Base-by-base conservation (phyloP, 176 grass and related monocot genomes). In the Musa itinerans region DNA sequence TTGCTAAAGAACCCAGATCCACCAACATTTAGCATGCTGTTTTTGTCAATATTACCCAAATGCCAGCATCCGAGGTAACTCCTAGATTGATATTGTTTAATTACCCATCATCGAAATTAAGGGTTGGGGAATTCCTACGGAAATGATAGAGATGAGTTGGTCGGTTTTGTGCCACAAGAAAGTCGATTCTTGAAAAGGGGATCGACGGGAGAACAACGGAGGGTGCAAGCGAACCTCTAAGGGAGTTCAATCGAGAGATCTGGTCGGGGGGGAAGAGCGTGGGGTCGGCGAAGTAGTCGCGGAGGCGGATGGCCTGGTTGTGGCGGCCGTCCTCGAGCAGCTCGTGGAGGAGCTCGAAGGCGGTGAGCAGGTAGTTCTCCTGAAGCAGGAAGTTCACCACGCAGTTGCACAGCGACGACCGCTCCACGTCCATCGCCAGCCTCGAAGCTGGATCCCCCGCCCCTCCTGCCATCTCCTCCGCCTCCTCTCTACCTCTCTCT, bases 361-460 rank as follows among this genome's bases (percentile, higher is more conserved):
- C 93, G 49, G 93, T 90, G 69, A 97, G 88, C 75, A 93, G 86
- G 68, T 97, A 97, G 53, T 77, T 85, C 86, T 97, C 93, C 83
- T 97, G 87, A 76, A 97, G 76, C 80, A 97, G 74, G 66, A 97
- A 97, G 75, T 97, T 97, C 72, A 97, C 93, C 15, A 97, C 93
- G 82, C 93, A 97, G 78, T 97, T 97, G 85, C 93, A 97, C 76
- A 97, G 82, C 63, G 93, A 97, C 54, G 93, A 76, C 85, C 83
- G 79, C 69, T 88, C 86, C 57, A 90, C 89, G 63, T 89, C 89
- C 76, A 49, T 74, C 57, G 64, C 80, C 63, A 58, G 74, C 57
- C 11, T 22, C 17, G 27, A 29, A 58, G 59, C 29, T 7, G 74
- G 74, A 76, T 65, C 74, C 74, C 34, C 34, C 34, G 34, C 4